A percentile compares a stretch with the other conserved stretches of the same genome.
Conservation (phyloP, 352 stramenopile genomes). For the Phytopythium cucurbitacearum region DNA sequence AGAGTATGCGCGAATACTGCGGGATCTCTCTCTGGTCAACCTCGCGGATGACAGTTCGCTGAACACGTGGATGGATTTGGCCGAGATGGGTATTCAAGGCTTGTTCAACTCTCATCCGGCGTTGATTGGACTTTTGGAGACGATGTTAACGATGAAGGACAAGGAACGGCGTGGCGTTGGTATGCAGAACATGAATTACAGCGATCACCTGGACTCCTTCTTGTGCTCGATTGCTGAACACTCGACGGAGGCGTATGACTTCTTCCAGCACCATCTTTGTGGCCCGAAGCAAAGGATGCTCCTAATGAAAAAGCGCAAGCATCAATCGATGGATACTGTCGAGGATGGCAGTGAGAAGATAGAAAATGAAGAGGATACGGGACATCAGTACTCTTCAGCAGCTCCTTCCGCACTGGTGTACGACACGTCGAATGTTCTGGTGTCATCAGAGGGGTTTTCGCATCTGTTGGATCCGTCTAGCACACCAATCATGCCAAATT, state of each 20-base stretch:
- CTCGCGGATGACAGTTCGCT: constrained; percentile 32
- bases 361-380: constrained; percentile 3
- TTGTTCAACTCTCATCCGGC: constrained; percentile 59
- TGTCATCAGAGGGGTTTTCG: constrained; percentile 20
- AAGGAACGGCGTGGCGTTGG: constrained; percentile 74
- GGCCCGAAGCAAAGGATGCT: constrained; percentile 51
- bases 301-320: constrained; percentile 32
- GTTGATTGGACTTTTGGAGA: constrained; percentile 59
- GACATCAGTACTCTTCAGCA: neutral
- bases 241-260: constrained; percentile 53
- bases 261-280: constrained; percentile 71
- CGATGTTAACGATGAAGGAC: constrained; percentile 69
- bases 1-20: constrained; percentile 40
- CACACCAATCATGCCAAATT: constrained; percentile 32
- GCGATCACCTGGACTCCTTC: constrained; percentile 56
- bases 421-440: constrained; percentile 6
- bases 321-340: neutral
- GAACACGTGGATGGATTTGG: constrained; percentile 64
- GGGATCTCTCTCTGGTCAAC: constrained; percentile 49
- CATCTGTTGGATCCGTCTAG: constrained; percentile 31
- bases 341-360: neutral
- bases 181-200: constrained; percentile 81
- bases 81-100: constrained; percentile 58
- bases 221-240: constrained; percentile 55
- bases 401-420: constrained; percentile 13